phyloP scores from a whole-genome alignment of 441 rosid genomes.

The Populus tomentosa region DNA sequence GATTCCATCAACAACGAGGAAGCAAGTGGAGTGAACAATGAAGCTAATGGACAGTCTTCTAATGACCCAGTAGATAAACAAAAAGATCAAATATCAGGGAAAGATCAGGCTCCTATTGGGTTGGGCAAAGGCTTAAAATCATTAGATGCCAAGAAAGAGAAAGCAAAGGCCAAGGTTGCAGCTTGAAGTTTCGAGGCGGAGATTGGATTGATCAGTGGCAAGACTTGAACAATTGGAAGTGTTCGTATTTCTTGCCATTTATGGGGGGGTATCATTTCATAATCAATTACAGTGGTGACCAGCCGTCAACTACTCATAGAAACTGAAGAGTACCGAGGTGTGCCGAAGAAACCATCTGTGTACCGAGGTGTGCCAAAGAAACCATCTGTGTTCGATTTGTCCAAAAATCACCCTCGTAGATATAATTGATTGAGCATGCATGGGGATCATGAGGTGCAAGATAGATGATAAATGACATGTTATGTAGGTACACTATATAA shows the following conservation, averaged over 20 bases:
- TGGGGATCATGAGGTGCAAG: neutral
- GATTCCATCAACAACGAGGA: constrained; percentile 39
- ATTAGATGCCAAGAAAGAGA: constrained; percentile 76
- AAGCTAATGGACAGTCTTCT: constrained; percentile 41
- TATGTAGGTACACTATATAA: neutral
- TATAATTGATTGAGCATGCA: neutral
- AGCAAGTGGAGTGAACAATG: constrained; percentile 37
- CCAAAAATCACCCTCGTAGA: constrained; percentile 8
- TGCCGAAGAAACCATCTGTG: too few relatives aligned
- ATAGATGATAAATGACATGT: neutral
- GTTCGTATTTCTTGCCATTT: neutral
- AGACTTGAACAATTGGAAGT: neutral
- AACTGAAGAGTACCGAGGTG: too few relatives aligned
- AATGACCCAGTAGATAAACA: constrained; percentile 27
- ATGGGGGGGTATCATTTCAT: neutral
- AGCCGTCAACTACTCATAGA: neutral
- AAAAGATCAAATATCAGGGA: constrained; percentile 29
- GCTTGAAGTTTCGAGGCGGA: constrained; percentile 21
- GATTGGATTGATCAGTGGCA: constrained; percentile 1
- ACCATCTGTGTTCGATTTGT: constrained; percentile 1
- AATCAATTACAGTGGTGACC: neutral
- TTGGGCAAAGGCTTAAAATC: constrained; percentile 73
- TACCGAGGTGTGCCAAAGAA: neutral
- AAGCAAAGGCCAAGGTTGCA: constrained; percentile 43
- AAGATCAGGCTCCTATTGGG: constrained; percentile 68